phyloP scores from a whole-genome alignment of 1,139 yeast species.

The Protomyces arabidopsidicola region DNA sequence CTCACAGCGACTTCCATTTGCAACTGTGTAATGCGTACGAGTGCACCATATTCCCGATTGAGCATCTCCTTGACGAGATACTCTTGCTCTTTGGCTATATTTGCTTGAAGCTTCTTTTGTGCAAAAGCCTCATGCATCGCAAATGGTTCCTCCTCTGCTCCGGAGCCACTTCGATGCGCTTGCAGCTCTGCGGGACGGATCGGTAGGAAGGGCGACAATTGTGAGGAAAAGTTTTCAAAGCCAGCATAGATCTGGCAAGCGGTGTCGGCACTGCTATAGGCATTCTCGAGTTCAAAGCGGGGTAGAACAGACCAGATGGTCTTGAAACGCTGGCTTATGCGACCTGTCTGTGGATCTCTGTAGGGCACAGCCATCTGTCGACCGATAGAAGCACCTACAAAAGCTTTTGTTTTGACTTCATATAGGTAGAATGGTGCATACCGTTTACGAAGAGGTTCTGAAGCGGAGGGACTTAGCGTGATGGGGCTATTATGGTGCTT shows the following conservation, averaged over 20 bases:
- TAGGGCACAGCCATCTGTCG: constrained; percentile 21
- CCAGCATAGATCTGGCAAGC: constrained; percentile 23
- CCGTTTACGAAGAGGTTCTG: constrained; percentile 3
- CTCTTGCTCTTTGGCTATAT: constrained; percentile 5
- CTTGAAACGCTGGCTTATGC: constrained; percentile 7
- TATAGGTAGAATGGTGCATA: constrained; percentile 15
- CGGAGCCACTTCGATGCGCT: background rate
- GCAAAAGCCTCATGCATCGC: constrained; percentile 9
- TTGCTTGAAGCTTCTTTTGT: constrained; percentile 9
- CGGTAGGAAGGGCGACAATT: constrained; percentile 5
- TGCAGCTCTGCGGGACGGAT: constrained; percentile 1
- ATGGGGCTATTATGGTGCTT: constrained; percentile 9
- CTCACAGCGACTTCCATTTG: constrained; percentile 2
- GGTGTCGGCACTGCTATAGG: constrained; percentile 7
- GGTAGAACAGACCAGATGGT: constrained; percentile 19
- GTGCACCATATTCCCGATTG: constrained; percentile 22
- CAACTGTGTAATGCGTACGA: constrained; percentile 20
- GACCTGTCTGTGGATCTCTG: constrained; percentile 24
- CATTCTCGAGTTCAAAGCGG: constrained; percentile 18
- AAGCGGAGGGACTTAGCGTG: constrained; percentile 8
- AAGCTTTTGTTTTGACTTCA: constrained; percentile 5
- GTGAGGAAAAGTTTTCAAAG: constrained; percentile 9
- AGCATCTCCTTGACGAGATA: constrained; percentile 18
- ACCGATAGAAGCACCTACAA: constrained; percentile 12
- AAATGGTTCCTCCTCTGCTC: constrained; percentile 7